Evolutionary conservation across 352 stramenopile genomes (phyloP), one percentile per base, ranked within the genome.

Genomic region (Phytophthora hibernalis): DNA sequence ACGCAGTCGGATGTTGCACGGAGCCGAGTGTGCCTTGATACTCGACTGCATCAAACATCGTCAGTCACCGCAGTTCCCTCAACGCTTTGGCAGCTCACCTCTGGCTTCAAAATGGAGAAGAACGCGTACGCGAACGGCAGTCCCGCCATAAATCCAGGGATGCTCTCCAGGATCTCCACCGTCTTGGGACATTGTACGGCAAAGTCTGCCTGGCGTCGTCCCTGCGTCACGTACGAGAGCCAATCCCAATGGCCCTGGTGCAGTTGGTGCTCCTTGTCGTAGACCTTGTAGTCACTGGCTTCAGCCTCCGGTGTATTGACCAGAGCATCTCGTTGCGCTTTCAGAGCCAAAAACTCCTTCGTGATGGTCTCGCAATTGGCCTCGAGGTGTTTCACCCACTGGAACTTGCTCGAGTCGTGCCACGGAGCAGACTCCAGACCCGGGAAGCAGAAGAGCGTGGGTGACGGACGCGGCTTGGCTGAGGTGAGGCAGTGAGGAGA

Each of bases 81-180:
- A 21, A 44, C 5, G 11, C 18, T 18, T 13, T 42, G 13, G n/a
- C 24, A 24, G 8, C 61, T 69, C 20, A 92, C 91, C 54, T 96
- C 72, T 0, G 79, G 79, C 68, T 98, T 90, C 56, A 99, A 82
- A 13, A 96, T 97, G 22, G 91, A 98, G 80, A 98, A 99, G 76
- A 99, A 99, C 20, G 86, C 81, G 77, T 98, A 99, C 13, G 91
- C 91, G 78, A 99, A 99, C 9, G 96, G 97, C 37, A 95, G 88
- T 1, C 77, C 82, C 12, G 86, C 82, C 83, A 97, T 94, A 55
- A 96, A 94, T n/a, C 76, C 82, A 30, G 87, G 85, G 33, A 96
- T 87, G 45, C 55, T 83, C 61, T 96, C 87, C 7, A 97, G 64
- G 5, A 93, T 75, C 68, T 83, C 69, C 20, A 88, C 74, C 18